These are phyloP conservation scores for Leccinellum albellum DNA, from an alignment of 768 basidiomycete species.

Conservation along the genomic window DNA sequence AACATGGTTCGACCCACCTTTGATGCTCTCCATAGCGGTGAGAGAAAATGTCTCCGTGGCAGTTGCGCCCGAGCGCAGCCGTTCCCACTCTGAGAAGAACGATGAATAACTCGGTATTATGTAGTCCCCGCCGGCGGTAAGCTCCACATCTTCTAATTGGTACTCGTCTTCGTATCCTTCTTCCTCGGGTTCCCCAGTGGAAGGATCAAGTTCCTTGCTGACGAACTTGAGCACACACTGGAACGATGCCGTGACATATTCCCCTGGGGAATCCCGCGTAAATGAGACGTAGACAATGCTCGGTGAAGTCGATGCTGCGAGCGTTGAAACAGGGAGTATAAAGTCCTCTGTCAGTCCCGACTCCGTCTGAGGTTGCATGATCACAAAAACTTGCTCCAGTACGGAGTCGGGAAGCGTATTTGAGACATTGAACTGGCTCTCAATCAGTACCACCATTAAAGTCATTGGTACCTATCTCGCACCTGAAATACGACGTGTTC, in stretches of 20 bases:
- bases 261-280: conserved; percentile 72
- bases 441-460: conserved; percentile 5
- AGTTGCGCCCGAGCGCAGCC: conserved; percentile 69
- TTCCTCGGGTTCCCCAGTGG: conserved; percentile 92
- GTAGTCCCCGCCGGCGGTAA: conserved; percentile 90
- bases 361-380: conserved; percentile 83
- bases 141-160: conserved; percentile 92
- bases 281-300: conserved; percentile 91
- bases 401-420: conserved; percentile 96
- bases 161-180: conserved; percentile 99
- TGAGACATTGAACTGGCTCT: conserved; percentile 84
- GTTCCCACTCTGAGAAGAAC: conserved; percentile 94
- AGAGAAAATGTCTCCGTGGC: conserved; percentile 93
- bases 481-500: conserved; percentile 98
- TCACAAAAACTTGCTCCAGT: conserved; percentile 88
- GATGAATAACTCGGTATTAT: conserved; percentile 92
- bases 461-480: conserved; percentile 18
- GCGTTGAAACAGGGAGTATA: conserved; percentile 77
- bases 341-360: conserved; percentile 86
- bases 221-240: conserved; percentile 89
- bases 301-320: conserved; percentile 70
- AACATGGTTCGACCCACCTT: conserved; percentile 55
- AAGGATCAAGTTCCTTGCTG: conserved; percentile 96
- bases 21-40: conserved; percentile 87
- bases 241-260: conserved; percentile 83